A percentile compares a stretch with the other conserved stretches of the same genome.
Evolutionary conservation across 805 yeast genomes (phyloP).

Genomic region (Ogataea angusta): DNA sequence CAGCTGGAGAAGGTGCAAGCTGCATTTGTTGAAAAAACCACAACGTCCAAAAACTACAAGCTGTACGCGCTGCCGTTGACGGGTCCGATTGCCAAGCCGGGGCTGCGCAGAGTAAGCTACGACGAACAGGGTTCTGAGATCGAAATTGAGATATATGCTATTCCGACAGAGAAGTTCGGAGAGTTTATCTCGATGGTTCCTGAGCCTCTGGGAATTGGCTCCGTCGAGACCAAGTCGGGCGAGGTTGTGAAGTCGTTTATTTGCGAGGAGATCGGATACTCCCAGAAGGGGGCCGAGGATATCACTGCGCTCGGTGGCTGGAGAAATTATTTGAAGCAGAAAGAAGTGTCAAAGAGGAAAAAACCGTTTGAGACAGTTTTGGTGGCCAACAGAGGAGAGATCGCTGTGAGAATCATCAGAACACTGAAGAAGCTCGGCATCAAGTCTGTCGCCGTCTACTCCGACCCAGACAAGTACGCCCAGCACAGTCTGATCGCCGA

Average conservation of each 20-base stretch:
- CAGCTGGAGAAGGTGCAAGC: slow-evolving; percentile 86
- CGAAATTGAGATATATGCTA: slow-evolving; percentile 76
- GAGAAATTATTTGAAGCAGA: slow-evolving; percentile 53
- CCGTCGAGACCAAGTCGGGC: slow-evolving; percentile 79
- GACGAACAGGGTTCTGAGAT: slow-evolving; percentile 54
- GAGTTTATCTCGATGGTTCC: slow-evolving; percentile 85
- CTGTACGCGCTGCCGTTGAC: slow-evolving; percentile 78
- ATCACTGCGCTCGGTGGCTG: slow-evolving; percentile 90
- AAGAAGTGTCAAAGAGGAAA: slow-evolving; percentile 28
- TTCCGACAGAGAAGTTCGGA: slow-evolving; percentile 78
- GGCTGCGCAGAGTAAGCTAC: slow-evolving; percentile 62
- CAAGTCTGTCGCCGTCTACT: slow-evolving; percentile 80
- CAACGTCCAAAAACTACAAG: slow-evolving; percentile 67
- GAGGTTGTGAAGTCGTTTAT: slow-evolving; percentile 88
- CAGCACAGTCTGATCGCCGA: slow-evolving; percentile 86
- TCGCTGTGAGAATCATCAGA: slow-evolving; percentile 89
- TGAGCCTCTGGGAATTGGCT: slow-evolving; percentile 92
- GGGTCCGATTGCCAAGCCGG: slow-evolving; percentile 89
- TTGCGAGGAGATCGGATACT: slow-evolving; percentile 88
- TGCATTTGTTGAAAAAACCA: slow-evolving; percentile 57
- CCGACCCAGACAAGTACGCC: slow-evolving; percentile 86
- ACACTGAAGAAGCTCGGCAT: slow-evolving; percentile 81
- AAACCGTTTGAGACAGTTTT: slow-evolving; percentile 81
- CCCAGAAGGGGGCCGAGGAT: slow-evolving; percentile 66
- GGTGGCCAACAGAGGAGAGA: slow-evolving; percentile 97